phyloP scores from a whole-genome alignment of 148 eudicot genomes.

The Spergularia bocconei region DNA sequence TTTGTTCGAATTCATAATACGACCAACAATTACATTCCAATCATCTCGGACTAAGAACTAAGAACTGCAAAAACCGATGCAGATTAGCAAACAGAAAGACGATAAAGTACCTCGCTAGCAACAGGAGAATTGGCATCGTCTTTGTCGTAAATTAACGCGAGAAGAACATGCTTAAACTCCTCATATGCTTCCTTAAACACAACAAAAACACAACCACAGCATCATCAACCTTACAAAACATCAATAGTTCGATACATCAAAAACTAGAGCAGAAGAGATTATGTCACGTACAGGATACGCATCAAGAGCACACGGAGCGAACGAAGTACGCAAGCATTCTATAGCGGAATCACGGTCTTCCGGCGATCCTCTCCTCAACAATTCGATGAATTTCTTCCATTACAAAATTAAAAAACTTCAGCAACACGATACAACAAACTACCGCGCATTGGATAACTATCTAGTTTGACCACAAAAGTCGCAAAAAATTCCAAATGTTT shows the following conservation, averaged over 20 bases:
- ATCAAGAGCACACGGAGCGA: conserved; percentile 92
- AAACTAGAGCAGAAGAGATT: too few species aligned
- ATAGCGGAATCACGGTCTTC: conserved; percentile 78
- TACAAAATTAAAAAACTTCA: not conserved
- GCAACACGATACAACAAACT: not conserved
- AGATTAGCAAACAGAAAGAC: not conserved
- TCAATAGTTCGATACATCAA: too few species aligned
- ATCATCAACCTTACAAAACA: not conserved
- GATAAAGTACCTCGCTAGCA: conserved; percentile 57
- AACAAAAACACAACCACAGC: conserved; percentile 18
- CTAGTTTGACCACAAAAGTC: too few species aligned
- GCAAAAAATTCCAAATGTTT: too few species aligned
- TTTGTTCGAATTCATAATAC: too few species aligned
- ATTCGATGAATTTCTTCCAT: conserved; percentile 84
- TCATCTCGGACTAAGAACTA: not conserved
- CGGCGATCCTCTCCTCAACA: conserved; percentile 73
- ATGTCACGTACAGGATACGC: conserved; percentile 74
- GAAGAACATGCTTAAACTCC: conserved; percentile 89
- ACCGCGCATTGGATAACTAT: not conserved
- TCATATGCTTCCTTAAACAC: conserved; percentile 95
- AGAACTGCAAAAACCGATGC: not conserved
- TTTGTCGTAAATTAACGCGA: conserved; percentile 81
- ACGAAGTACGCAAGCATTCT: conserved; percentile 58
- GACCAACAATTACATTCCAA: too few species aligned
- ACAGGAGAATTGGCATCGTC: conserved; percentile 78